Percentiles rank a stretch among this genome's conserved stretches.
Conservation (phyloP, 139 green algal species). For the Chlamydomonas applanata region DNA sequence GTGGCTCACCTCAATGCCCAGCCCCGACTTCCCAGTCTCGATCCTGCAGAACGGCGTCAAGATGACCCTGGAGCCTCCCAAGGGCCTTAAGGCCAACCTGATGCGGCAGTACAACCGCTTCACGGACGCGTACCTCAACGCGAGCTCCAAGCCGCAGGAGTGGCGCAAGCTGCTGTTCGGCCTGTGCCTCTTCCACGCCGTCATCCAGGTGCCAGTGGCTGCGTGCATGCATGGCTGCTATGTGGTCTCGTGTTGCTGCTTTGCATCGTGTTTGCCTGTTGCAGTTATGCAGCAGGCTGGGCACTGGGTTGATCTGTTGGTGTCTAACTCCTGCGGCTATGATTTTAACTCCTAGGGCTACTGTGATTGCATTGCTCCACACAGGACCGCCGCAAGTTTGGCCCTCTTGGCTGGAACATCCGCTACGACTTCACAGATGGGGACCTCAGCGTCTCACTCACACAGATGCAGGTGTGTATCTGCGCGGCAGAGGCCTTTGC, state of each 20-base stretch:
- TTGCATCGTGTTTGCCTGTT: not conserved
- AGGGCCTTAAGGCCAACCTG: slow-evolving; percentile 73
- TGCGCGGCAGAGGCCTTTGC: no score
- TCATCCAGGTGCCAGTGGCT: slow-evolving; percentile 39
- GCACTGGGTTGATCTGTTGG: not conserved
- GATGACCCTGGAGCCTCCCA: slow-evolving; percentile 84
- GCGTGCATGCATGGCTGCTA: not conserved
- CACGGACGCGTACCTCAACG: slow-evolving; percentile 63
- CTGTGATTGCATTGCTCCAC: slow-evolving; percentile 4
- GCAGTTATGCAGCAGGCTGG: not conserved
- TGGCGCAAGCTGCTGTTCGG: slow-evolving; percentile 73
- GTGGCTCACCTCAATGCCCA: slow-evolving; percentile 79
- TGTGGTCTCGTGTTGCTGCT: not conserved
- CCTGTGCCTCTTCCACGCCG: slow-evolving; percentile 66
- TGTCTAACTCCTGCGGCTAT: no score
- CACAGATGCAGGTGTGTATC: slow-evolving; percentile 70
- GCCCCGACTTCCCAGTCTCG: slow-evolving; percentile 65
- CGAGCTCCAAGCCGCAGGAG: slow-evolving; percentile 54
- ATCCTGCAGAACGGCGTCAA: slow-evolving; percentile 85
- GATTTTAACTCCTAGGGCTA: no score
- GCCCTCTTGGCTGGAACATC: slow-evolving; percentile 82
- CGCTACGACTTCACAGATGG: slow-evolving; percentile 80
- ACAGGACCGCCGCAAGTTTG: slow-evolving; percentile 77
- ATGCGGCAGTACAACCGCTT: slow-evolving; percentile 58
- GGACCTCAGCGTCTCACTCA: slow-evolving; percentile 66